Evolutionary conservation across 192 early-diverging fungal genomes (phyloP).

Genomic region (Rhizophagus clarus): DNA sequence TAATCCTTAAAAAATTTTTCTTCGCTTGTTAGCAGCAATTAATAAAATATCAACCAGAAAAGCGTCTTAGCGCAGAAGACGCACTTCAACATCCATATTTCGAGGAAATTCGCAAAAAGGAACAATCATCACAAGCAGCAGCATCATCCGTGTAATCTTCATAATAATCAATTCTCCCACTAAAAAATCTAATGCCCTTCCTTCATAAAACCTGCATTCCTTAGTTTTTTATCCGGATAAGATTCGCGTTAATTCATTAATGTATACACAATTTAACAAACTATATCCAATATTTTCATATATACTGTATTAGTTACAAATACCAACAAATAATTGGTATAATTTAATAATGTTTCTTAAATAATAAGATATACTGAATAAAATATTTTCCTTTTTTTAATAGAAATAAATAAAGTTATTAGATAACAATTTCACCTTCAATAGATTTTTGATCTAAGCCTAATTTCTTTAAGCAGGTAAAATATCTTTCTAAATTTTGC

Average conservation of each 20-base stretch:
- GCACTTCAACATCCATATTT: conserved; percentile 32
- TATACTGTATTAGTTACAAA: not conserved
- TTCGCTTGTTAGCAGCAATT: not conserved
- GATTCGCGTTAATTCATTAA: not conserved
- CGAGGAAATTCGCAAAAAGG: conserved; percentile 35
- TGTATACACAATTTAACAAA: not conserved
- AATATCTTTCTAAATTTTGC: conserved; percentile 66
- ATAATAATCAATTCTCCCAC: not conserved
- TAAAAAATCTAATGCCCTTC: no score
- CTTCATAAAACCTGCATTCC: no score
- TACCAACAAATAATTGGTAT: no score
- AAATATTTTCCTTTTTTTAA: not conserved
- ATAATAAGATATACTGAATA: no score
- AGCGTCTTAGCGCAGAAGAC: conserved; percentile 27
- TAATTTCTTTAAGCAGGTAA: conserved; percentile 66
- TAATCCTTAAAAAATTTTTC: not conserved
- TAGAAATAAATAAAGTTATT: not conserved
- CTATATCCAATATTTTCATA: not conserved
- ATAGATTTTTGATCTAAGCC: conserved; percentile 69
- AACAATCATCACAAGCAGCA: conserved; percentile 20
- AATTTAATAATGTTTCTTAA: no score
- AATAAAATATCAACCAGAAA: conserved; percentile 33
- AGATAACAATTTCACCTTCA: conserved; percentile 64
- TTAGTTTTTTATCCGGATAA: no score
- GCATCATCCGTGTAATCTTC: conserved; percentile 15